Evolutionary conservation across 129 eudicot genomes (phyloP).

Genomic region (Apium graveolens): DNA sequence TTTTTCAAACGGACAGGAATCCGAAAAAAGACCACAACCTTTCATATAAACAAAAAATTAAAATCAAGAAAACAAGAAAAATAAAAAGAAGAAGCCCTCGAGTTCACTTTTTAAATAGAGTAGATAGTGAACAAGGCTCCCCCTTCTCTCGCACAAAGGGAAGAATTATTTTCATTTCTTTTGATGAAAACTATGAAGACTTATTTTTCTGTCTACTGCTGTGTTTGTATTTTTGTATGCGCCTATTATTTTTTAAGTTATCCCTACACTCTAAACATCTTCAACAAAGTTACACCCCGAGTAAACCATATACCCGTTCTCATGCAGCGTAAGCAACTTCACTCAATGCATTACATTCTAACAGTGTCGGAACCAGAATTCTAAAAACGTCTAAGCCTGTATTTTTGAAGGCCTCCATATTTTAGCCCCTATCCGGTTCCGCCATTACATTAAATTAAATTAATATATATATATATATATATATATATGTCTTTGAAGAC

Average conservation of each 20-base stretch:
- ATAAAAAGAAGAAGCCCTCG: too few relatives aligned
- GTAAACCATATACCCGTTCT: background rate
- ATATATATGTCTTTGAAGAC: too few relatives aligned
- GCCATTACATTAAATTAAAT: background rate
- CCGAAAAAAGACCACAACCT: too few relatives aligned
- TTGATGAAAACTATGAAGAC: background rate
- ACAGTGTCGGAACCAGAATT: background rate
- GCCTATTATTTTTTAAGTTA: background rate
- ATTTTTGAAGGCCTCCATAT: too few relatives aligned
- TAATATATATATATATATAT: too few relatives aligned
- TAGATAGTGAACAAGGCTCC: background rate
- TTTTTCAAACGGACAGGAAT: too few relatives aligned
- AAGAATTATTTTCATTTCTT: too few relatives aligned
- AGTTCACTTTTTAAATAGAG: too few relatives aligned
- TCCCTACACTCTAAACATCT: background rate
- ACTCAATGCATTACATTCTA: background rate
- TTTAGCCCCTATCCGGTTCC: background rate
- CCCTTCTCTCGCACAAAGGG: background rate
- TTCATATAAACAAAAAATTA: too few relatives aligned
- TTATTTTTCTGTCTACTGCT: background rate
- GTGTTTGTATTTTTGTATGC: background rate
- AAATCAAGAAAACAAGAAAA: too few relatives aligned
- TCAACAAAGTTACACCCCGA: background rate
- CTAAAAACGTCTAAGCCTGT: background rate
- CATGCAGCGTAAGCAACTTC: background rate